Base-by-base conservation (phyloP, 257 asterid genomes). In the Prunella vulgaris region DNA sequence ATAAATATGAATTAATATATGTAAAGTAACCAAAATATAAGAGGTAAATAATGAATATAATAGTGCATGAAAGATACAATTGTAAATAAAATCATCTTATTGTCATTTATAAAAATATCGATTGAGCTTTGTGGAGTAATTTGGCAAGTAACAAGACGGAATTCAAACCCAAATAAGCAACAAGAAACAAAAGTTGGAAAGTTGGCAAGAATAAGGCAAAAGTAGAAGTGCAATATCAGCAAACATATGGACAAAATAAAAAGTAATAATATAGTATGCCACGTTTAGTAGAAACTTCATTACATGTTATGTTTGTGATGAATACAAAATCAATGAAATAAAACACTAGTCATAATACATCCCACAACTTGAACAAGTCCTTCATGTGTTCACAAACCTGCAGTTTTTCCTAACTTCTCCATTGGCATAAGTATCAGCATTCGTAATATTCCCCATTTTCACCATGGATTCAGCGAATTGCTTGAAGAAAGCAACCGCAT, bases 401-500 rank as follows among this genome's bases (percentile, higher is more conserved):
- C 98, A 88, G 54, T 81, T 86, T 79, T 74, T 85, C 81, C 98
- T 84, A 28, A 93, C 95, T 83, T 93, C 98, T 24, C 97, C 97
- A 77, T 90, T 71, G 8, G 8, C 78, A 58, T 74, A 79, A 64
- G 93, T 88, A 10, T 90, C 92, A 3, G 82, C 77, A 38, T 86
- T 90, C 6, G 89, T 88, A 25, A 88, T 86, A 4, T 88, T 88
- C 52, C 98, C 97, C 86, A 93, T 2, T 70, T 82, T 93, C 74
- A 93, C 97, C 98, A 93, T 93, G 1, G 97, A 93, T 58, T 86
- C 84, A 0, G 98, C 68, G 52, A 93, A 90, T 69, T 93, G 97
- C 77, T 90, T 91, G 15, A 82, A 93, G 87, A 93, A 93, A 3
- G 93, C 97, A 9, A 81, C 18, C 0, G 81, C 68, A 52, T 90